A percentile compares a stretch with the other conserved stretches of the same genome.
Conservation (phyloP, 768 basidiomycete species). For the Chalciporus sphaerocephalus region DNA sequence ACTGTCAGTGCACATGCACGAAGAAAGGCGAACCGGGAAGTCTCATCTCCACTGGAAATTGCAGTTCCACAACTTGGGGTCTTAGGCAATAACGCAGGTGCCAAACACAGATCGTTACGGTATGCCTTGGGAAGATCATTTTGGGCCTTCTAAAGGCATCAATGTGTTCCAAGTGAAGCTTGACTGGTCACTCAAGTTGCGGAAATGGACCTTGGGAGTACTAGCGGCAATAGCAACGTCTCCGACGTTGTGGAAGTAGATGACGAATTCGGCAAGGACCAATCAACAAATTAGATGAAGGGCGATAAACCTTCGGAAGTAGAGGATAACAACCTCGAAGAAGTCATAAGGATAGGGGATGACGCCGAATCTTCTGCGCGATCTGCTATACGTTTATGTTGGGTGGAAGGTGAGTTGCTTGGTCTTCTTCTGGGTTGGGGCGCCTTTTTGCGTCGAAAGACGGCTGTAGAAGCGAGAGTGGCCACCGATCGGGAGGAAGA, state of each 20-base stretch:
- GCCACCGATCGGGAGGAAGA: slow-evolving; percentile 14
- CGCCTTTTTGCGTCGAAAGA: slow-evolving; percentile 15
- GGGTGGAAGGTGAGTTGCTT: neutral
- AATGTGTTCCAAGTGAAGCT: too few species aligned
- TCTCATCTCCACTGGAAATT: too few species aligned
- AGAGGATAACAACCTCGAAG: neutral
- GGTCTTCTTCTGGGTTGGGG: slow-evolving; percentile 28
- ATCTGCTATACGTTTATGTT: neutral
- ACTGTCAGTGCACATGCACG: too few species aligned
- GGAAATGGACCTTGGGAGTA: too few species aligned
- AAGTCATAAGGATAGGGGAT: neutral
- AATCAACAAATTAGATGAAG: neutral
- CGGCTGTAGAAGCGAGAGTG: slow-evolving; percentile 9
- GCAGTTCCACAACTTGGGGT: too few species aligned
- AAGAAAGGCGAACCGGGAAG: too few species aligned
- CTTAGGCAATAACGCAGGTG: too few species aligned
- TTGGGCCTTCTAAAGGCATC: too few species aligned
- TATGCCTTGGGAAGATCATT: too few species aligned
- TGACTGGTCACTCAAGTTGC: too few species aligned
- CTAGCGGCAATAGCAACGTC: neutral
- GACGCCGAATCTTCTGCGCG: neutral
- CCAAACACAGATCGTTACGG: too few species aligned
- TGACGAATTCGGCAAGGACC: neutral
- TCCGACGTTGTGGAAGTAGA: slow-evolving; percentile 1
- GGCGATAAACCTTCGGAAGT: neutral